Base-by-base conservation (phyloP, 306 rosid genomes). In the Rosa rugosa region DNA sequence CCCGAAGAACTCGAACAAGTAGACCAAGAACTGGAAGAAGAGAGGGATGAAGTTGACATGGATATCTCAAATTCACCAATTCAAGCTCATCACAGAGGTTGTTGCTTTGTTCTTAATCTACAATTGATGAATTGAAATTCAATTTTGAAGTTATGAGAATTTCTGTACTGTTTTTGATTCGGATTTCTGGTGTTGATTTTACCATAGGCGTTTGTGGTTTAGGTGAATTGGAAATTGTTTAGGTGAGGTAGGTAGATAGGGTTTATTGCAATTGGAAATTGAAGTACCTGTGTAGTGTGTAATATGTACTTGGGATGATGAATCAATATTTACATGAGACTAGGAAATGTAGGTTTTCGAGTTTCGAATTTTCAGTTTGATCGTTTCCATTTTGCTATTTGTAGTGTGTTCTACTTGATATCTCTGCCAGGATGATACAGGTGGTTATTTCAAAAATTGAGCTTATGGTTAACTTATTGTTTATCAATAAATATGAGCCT, bases 41-140 rank as follows among this genome's bases (percentile, higher is more conserved):
- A 46, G 36, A 45, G 34, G 79, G 44, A 16, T 27, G 79, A 62
- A 62, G 71, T 60, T 27, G 79, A 75, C 51, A 75, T 75, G 77
- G 75, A 71, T 12, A 63, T 78, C 73, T 53, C 82, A 44, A 75
- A 72, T 80, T 79, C 86, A 63, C 84, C 84, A 14, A 63, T n/a
- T 34, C 25, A 23, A 42, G 76, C 69, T 16, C 80, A 38, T 70
- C 66, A 11, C 11, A 44, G 69, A 83, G 92, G 89, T 88, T 71
- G 46, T 25, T 57, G 18, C 36, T 23, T 10, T 23, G 36, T 23
- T 54, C 4, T 4, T 73, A 7, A 40, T 40, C 51, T 11, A 11
- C 8, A 31, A 63, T 63, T 53, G 36, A 31, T 31, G 36, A 31
- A 31, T 31, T 63, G 54, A 17, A 34, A 17, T 54, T 40, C 23